Conservation (phyloP, 306 rosid species). For the Fagus sylvatica region DNA sequence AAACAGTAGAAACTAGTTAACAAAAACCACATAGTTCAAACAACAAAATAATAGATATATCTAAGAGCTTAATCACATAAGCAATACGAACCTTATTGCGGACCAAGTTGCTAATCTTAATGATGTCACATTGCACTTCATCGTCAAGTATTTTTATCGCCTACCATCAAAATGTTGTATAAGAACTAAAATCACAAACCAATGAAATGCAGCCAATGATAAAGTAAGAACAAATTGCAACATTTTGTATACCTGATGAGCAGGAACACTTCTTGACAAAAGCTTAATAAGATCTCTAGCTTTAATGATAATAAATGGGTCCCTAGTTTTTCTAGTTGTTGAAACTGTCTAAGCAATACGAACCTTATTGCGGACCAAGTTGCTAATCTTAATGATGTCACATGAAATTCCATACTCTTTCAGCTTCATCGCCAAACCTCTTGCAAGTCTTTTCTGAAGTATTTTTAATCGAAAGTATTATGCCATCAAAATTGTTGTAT, state of each 20-base stretch:
- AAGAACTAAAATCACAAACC: constrained; percentile 10
- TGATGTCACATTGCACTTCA: constrained; percentile 82
- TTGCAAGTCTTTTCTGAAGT: constrained; percentile 71
- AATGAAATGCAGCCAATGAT: not conserved
- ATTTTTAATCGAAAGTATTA: not conserved
- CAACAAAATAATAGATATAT: no score
- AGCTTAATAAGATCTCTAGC: constrained; percentile 92
- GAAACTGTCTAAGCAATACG: constrained; percentile 59
- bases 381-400: constrained; percentile 81
- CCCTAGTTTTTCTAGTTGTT: constrained; percentile 84
- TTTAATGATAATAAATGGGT: constrained; percentile 80
- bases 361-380: constrained; percentile 78
- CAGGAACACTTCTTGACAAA: constrained; percentile 92
- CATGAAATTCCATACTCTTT: constrained; percentile 63
- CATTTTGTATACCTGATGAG: constrained; percentile 58
- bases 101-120: constrained; percentile 75
- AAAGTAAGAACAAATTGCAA: not conserved
- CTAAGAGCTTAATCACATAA: no score
- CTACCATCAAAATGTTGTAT: constrained; percentile 34
- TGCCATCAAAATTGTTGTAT: no score
- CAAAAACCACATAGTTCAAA: no score
- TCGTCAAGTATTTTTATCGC: constrained; percentile 81
- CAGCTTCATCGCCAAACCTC: constrained; percentile 75
- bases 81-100: constrained; percentile 61
- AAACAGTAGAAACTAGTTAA: no score